A percentile compares a stretch with the other conserved stretches of the same genome.
phyloP scores from a whole-genome alignment of 2,329 filamentous ascomycete genomes.

The Albophoma yamanashiensis region DNA sequence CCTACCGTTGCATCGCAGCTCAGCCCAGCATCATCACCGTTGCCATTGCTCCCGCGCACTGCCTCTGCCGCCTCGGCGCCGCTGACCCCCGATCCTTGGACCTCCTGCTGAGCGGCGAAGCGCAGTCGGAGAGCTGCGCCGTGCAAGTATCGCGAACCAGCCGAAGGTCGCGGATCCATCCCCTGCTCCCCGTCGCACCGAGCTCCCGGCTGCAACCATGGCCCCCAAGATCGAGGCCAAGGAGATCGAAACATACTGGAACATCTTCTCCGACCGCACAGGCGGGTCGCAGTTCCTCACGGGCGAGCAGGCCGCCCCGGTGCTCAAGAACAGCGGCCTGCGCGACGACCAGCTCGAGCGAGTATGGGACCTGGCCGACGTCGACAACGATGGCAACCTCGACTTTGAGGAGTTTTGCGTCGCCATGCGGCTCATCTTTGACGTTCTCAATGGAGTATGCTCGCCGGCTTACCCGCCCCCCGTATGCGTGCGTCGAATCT shows the following conservation, averaged over 20 bases:
- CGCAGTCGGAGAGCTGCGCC: background rate
- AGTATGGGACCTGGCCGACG: slow-evolving; percentile 95
- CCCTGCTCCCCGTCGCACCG: slow-evolving; percentile 2
- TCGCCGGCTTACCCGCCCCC: background rate
- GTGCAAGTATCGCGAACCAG: background rate
- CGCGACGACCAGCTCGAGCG: slow-evolving; percentile 76
- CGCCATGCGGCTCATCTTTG: slow-evolving; percentile 96
- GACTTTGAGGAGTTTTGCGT: slow-evolving; percentile 99
- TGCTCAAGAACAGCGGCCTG: slow-evolving; percentile 53
- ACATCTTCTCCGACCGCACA: slow-evolving; percentile 50
- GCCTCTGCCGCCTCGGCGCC: background rate
- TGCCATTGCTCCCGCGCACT: background rate
- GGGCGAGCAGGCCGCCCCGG: slow-evolving; percentile 50
- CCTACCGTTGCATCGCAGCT: slow-evolving; percentile 1
- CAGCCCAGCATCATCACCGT: background rate
- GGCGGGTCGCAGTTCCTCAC: slow-evolving; percentile 50
- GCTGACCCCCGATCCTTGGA: background rate
- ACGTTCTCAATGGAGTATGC: slow-evolving; percentile 81
- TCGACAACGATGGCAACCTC: slow-evolving; percentile 92
- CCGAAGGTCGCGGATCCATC: background rate
- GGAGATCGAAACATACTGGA: slow-evolving; percentile 57
- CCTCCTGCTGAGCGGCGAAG: background rate
- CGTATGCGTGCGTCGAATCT: background rate
- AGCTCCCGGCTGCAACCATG: slow-evolving; percentile 27
- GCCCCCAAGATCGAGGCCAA: slow-evolving; percentile 50